Evolutionary conservation across 352 stramenopile species (phyloP), one percentile per base, ranked within the genome.

Genomic region (Thraustotheca clavata): DNA sequence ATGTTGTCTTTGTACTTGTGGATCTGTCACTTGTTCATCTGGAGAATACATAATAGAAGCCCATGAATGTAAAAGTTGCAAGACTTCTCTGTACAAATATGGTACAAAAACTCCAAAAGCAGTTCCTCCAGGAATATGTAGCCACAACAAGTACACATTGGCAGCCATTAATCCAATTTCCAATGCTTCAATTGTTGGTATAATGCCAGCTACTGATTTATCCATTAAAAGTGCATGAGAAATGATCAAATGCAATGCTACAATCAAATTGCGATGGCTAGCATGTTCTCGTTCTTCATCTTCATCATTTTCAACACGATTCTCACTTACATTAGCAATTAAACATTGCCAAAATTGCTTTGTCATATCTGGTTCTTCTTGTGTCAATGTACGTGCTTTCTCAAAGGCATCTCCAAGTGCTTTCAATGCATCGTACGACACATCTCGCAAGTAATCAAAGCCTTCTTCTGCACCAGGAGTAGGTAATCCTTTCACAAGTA

Each of bases 21-120:
- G 9, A 31, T 24, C 38, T 4, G 6, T 18, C 22, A 38, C 57
- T 5, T 65, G 41, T 22, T 31, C 24, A 4, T 55, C 57, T 36
- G 57, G 57, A 5, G 57, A 43, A 35, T 65, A 65, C 57, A 65
- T 54, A n/a, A 65, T 20, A 40, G 33, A 57, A 3, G 57, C 57
- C 83, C 86, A 94, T 40, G 89, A 89, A 59, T 84, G 86, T n/a
- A 91, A 67, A 9, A 86, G 71, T 40, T 89, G 81, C 35, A 95
- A 59, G 52, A 89, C 78, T 60, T 91, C 80, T 5, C 83, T 79
- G 54, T 91, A 95, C 39, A 93, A 77, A 43, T 86, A 92, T 12
- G 86, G 72, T 78, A 93, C 91, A 68, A 93, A 95, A 2, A 95
- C 52, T 0, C 86, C 81, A 49, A 93, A 91, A 1, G 86, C 84